A percentile compares a stretch with the other conserved stretches of the same genome.
Conservation (phyloP, 495 filamentous ascomycete genomes). For the Neurospora africana region DNA sequence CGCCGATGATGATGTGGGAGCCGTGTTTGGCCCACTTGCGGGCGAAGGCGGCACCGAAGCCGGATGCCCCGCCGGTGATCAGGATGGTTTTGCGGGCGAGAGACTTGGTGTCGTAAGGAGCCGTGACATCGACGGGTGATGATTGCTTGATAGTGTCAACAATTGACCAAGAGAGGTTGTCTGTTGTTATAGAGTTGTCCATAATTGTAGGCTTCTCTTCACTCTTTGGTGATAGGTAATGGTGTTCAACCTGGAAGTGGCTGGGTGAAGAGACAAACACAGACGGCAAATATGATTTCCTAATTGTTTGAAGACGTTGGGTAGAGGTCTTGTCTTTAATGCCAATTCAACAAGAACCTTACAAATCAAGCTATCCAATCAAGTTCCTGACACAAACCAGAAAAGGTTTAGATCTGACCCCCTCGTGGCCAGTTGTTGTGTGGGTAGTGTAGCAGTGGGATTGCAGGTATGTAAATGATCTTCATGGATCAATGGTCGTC, state of each 20-base stretch:
- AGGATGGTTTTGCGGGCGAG: constrained; percentile 37
- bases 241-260: neutral
- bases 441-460: neutral
- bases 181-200: neutral
- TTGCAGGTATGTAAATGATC: neutral
- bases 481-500: neutral
- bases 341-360: neutral
- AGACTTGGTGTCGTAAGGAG: constrained; percentile 27
- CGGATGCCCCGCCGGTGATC: constrained; percentile 42
- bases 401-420: neutral
- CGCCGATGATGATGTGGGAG: constrained; percentile 37
- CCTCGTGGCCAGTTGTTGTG: neutral
- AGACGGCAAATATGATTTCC: neutral
- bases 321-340: neutral
- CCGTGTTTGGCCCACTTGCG: constrained; percentile 31
- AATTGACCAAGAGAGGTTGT: constrained; percentile 11
- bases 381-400: neutral
- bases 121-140: constrained; percentile 23
- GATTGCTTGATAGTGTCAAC: constrained; percentile 20
- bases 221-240: neutral
- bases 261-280: neutral
- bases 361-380: neutral
- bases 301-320: neutral
- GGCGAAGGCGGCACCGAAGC: constrained; percentile 43
- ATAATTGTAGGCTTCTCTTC: neutral